Evolutionary conservation across 139 green algal species (phyloP), one percentile per base, ranked within the genome.

Genomic region (Closterium sp.): DNA sequence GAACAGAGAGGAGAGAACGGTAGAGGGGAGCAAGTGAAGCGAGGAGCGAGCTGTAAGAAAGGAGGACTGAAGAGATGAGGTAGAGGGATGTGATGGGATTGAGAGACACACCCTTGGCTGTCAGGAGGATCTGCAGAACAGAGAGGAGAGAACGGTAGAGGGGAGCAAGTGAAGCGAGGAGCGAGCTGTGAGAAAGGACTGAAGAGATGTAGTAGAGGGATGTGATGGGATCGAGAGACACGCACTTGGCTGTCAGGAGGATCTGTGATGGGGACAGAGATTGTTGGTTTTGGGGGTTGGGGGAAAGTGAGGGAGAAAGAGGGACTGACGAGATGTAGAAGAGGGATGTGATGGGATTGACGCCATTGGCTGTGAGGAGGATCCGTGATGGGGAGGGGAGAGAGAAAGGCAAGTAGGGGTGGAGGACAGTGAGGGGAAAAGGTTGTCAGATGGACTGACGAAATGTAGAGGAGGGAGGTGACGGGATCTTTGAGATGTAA

Each of bases 131-230:
- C 29, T 38, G 22, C 13, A 22, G 29, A 99, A 92, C 21, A 93
- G 96, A 91, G 97, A 96, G 86, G 98, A 94, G 21, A 96, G 96
- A 92, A 98, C 98, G 95, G 98, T 96, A 89, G 96, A 96, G 45
- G 97, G 91, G 38, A 96, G 97, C 91, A 96, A 96, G 94, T 91
- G 96, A 92, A 97, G 97, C 34, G 99, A 97, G 50, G 99, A 95
- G 42, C 99, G 95, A 91, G 99, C n/a, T n/a, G 85, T 4, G 42
- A 62, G 42, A 62, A 62, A 62, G 42, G 21, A 95, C 95, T 0
- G 97, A 97, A 0, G 97, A 98, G 31, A 98, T 95, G 92, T 99
- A 99, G 96, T 98, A 98, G 29, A 99, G 93, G n/a, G 94, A 96
- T 90, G 97, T 97, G 86, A 99, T 13, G 95, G 95, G 1, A 97